Percentiles rank a stretch among this genome's conserved stretches.
Evolutionary conservation across 2,329 filamentous ascomycete genomes (phyloP).

Genomic region (Exutisphaerella laricina): DNA sequence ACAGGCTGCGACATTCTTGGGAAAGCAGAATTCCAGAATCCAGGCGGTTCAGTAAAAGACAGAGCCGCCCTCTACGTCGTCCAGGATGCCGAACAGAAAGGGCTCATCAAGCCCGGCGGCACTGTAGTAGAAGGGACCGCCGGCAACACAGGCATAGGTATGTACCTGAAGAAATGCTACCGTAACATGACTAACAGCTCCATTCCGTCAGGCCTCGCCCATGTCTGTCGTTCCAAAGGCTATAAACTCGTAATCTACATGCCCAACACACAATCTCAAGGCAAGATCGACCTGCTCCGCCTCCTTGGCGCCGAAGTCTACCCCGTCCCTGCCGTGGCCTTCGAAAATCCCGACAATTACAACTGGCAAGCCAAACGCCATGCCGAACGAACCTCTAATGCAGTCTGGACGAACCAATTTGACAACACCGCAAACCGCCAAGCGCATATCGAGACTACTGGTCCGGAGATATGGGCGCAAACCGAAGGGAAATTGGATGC

Average conservation of each 20-base stretch:
- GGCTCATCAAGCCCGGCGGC: slow-evolving; percentile 74
- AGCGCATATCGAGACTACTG: slow-evolving; percentile 94
- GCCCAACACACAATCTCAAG: slow-evolving; percentile 97
- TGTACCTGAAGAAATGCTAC: too few relatives aligned
- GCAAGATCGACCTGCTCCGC: slow-evolving; percentile 89
- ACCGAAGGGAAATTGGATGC: slow-evolving; percentile 80
- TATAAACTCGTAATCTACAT: slow-evolving; percentile 99
- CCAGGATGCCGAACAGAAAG: slow-evolving; percentile 83
- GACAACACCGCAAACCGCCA: slow-evolving; percentile 92
- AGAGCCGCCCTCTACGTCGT: slow-evolving; percentile 92
- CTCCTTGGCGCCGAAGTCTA: slow-evolving; percentile 92
- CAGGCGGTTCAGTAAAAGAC: slow-evolving; percentile 93
- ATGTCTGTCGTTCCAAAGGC: slow-evolving; percentile 86
- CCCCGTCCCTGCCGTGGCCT: slow-evolving; percentile 90
- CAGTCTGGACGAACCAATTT: slow-evolving; percentile 99
- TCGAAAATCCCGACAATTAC: slow-evolving; percentile 93
- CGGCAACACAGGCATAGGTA: slow-evolving; percentile 95
- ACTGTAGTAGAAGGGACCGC: slow-evolving; percentile 97
- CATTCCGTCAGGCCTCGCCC: too few relatives aligned
- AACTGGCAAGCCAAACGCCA: slow-evolving; percentile 92
- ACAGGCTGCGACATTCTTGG: slow-evolving; percentile 92
- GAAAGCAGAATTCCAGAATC: slow-evolving; percentile 99
- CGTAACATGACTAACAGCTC: too few relatives aligned
- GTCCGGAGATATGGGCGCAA: slow-evolving; percentile 95
- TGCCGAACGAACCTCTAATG: slow-evolving; percentile 78